A percentile compares a stretch with the other conserved stretches of the same genome.
phyloP scores from a whole-genome alignment of 1,284 basidiomycete species.

The Melanopsichium pennsylvanicum region DNA sequence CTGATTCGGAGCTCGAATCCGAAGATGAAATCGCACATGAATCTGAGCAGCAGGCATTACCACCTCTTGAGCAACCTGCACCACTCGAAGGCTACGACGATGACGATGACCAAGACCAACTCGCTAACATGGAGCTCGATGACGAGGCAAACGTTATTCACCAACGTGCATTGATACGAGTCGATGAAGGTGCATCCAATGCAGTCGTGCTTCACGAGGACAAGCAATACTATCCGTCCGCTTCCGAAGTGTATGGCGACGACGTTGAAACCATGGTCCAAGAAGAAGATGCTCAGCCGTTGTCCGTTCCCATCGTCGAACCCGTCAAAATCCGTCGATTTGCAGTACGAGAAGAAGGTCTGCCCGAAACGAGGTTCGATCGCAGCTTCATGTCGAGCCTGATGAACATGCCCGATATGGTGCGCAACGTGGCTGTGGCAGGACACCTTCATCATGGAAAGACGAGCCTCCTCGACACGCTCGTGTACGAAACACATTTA shows the following conservation, averaged over 20 bases:
- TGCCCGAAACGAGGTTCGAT: conserved; percentile 59
- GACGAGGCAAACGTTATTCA: conserved; percentile 69
- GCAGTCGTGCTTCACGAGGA: conserved; percentile 94
- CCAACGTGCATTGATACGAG: conserved; percentile 56
- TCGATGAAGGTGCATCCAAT: conserved; percentile 71
- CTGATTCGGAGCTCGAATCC: conserved; percentile 56
- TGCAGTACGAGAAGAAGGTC: conserved; percentile 70
- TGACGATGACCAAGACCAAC: conserved; percentile 8
- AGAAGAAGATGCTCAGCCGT: conserved; percentile 95
- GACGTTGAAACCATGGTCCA: conserved; percentile 97
- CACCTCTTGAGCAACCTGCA: conserved; percentile 24
- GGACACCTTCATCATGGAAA: conserved; percentile 98
- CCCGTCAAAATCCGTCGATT: conserved; percentile 94
- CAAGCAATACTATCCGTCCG: conserved; percentile 96
- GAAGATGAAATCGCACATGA: conserved; percentile 31
- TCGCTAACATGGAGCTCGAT: conserved; percentile 24
- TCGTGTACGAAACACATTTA: conserved; percentile 95
- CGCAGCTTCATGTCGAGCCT: conserved; percentile 87
- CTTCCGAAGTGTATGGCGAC: conserved; percentile 87
- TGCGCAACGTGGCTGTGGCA: conserved; percentile 70
- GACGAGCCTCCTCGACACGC: conserved; percentile 94
- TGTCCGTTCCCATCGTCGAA: conserved; percentile 93
- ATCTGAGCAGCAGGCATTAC: background rate
- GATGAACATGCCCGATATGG: conserved; percentile 90
- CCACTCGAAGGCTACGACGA: conserved; percentile 78